Conservation (phyloP, 2,329 filamentous ascomycete species). For the Diaporthe eres region DNA sequence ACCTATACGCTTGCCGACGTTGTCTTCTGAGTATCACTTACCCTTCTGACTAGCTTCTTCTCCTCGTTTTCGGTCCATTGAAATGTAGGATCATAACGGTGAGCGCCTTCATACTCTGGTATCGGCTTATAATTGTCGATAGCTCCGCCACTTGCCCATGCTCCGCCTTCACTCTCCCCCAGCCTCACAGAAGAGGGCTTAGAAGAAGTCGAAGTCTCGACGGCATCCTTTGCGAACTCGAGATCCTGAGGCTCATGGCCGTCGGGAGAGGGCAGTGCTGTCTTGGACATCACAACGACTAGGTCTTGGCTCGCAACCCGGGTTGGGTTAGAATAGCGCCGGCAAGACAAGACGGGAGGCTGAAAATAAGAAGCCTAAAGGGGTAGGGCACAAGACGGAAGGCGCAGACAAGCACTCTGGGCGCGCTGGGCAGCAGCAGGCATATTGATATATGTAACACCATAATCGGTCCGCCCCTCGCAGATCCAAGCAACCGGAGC, state of each 20-base stretch:
- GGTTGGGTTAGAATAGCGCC: background rate
- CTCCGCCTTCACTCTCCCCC: constrained; percentile 39
- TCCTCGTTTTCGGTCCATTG: constrained; percentile 71
- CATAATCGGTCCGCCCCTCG: background rate
- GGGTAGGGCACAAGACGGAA: constrained; percentile 17
- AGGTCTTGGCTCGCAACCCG: constrained; percentile 22
- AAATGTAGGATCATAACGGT: constrained; percentile 70
- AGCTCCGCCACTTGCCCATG: constrained; percentile 32
- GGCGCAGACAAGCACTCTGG: constrained; percentile 7
- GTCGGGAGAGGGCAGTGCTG: background rate
- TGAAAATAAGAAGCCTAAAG: background rate
- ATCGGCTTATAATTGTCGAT: constrained; percentile 62
- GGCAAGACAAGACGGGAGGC: background rate
- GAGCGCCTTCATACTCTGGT: constrained; percentile 69
- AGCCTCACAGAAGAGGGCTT: constrained; percentile 32
- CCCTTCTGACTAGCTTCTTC: constrained; percentile 66
- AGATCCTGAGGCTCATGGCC: constrained; percentile 33
- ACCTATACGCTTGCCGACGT: background rate
- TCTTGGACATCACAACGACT: constrained; percentile 24
- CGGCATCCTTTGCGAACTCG: constrained; percentile 28
- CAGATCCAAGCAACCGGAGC: constrained; percentile 6
- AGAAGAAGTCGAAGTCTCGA: constrained; percentile 18
- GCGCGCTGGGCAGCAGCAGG: constrained; percentile 20
- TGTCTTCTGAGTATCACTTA: constrained; percentile 47
- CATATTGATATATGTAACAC: constrained; percentile 12